Base-by-base conservation (phyloP, 148 eudicot genomes). In the Selenicereus undatus region DNA sequence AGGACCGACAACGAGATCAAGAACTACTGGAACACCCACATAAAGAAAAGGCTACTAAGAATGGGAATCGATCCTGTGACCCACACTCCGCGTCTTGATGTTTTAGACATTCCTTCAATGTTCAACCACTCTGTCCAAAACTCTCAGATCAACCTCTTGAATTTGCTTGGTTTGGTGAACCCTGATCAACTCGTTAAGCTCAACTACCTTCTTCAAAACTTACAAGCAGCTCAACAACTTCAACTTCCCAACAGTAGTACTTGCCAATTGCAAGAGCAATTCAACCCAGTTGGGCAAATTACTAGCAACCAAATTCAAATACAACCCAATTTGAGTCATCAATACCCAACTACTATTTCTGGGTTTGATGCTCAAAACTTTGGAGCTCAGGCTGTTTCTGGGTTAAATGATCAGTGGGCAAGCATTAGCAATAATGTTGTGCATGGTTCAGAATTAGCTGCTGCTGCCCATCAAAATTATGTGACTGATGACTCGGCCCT, bases 21-120 rank as follows among this genome's bases (percentile, higher is more conserved):
- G 80, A 96, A 96, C 81, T 93, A 92, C 29, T 96, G 99, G 99
- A 96, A 96, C 86, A 96, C 98, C 13, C 99, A 93, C 82, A 88
- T 96, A 16, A 76, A 97, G 22, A 96, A 96, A 54, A 84, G 88
- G 76, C 89, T 96, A 65, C 87, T 96, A 2, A 85, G 93, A 6
- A 96, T 96, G 97, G 99, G 99, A 71, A 88, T 96, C 12, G 97
- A 96, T 70, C 99, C 98, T 0, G 99, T 96, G 60, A 93, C 99
- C 18, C 99, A 96, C 65, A 92, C 86, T 20, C 99, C 93, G 16
- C 91, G 94, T 6, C 88, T 96, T 5, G 95, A 96, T 81, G 88
- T 93, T 60, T 85, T 91, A 2, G 92, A 92, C 72, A 82, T 90
- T 24, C 87, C 92, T 54, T 88, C 97, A 8, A 83, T 95, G 45